Base-by-base conservation (phyloP, 306 rosid species). In the Amphicarpaea edgeworthii region DNA sequence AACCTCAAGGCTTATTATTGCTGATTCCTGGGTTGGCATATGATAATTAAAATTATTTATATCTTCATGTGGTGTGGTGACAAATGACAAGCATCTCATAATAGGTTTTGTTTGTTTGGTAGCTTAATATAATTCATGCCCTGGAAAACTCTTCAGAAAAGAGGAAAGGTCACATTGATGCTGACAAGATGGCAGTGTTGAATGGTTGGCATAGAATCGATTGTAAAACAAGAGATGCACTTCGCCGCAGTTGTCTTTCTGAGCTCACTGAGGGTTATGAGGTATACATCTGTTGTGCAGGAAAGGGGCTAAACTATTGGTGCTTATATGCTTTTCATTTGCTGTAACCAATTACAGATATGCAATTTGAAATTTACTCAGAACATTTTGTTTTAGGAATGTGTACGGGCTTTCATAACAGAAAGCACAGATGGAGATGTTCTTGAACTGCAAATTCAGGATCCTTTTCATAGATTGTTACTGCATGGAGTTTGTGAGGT, bases 401-500 rank as follows among this genome's bases (percentile, higher is more conserved):
- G 92, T 62, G 68, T 92, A 62, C 83, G 93, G 32, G 67, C 77
- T 49, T 95, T 85, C 87, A 76, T 90, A 28, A 70, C 80, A 2
- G 88, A 83, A 16, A 24, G 82, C 73, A 30, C 77, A n/a, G 91
- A 81, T 6, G 85, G 75, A 59, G 88, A 85, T 57, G 77, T 64
- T 73, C 92, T 95, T 15, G 77, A 73, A 59, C 85, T 95, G 4
- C 90, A 50, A 45, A 79, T 92, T 68, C 89, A 84, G 77, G 97
- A 92, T 61, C 99, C 99, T 60, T 90, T 92, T 49, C 97, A 88
- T 70, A 75, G 99, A 77, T 72, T 95, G 78, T 80, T 92, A 80
- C 86, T 95, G 60, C 99, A 95, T 78, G 99, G 99, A 15, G 93
- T 95, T 45, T 95, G 97, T 64, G 99, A 95, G 97, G 98, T 95